Evolutionary conservation across 371 early-diverging fungal genomes (phyloP).

Genomic region (Thermomucor indicae-seudaticae): DNA sequence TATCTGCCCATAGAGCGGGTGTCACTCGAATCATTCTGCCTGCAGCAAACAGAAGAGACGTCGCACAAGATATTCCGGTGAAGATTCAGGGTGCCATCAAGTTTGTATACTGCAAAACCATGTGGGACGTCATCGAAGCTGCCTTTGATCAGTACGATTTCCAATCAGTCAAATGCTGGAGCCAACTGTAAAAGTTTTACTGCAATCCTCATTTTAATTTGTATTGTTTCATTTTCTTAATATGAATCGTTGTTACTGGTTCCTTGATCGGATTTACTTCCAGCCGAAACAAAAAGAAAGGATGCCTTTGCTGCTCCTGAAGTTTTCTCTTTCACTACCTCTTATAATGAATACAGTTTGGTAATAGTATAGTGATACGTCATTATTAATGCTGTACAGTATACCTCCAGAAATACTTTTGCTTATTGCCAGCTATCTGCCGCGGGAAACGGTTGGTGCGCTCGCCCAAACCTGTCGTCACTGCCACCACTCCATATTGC

Average conservation of each 20-base stretch:
- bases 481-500: slow-evolving; percentile 19
- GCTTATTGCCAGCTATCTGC: slow-evolving; percentile 14
- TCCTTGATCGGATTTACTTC: neutral
- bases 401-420: slow-evolving; percentile 21
- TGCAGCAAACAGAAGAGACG: slow-evolving; percentile 47
- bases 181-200: slow-evolving; percentile 16
- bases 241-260: neutral
- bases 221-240: slow-evolving; percentile 1
- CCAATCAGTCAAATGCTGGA: slow-evolving; percentile 10
- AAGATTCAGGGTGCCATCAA: slow-evolving; percentile 57
- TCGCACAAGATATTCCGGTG: slow-evolving; percentile 59
- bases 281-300: neutral
- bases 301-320: neutral
- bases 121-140: slow-evolving; percentile 64
- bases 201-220: neutral
- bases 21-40: slow-evolving; percentile 56
- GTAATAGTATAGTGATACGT: neutral
- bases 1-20: slow-evolving; percentile 80
- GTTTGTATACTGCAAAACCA: slow-evolving; percentile 60
- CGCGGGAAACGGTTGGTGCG: slow-evolving; percentile 4
- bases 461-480: slow-evolving; percentile 19
- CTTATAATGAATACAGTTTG: neutral
- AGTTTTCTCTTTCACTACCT: neutral
- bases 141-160: slow-evolving; percentile 39
- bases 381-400: slow-evolving; percentile 13